phyloP scores from a whole-genome alignment of 768 basidiomycete species.

The Imleria badia region DNA sequence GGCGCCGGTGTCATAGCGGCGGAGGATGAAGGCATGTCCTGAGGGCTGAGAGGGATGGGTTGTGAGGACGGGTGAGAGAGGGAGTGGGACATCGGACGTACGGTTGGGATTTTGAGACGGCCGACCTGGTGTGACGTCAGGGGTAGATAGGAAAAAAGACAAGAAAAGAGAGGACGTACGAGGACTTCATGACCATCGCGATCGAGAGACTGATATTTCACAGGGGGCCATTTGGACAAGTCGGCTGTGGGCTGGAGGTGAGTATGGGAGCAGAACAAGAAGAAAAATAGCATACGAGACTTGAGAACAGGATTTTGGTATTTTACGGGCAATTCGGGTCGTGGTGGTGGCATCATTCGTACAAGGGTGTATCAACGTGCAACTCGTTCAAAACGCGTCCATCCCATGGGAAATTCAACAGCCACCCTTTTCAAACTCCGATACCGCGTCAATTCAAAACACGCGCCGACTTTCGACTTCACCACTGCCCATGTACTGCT shows the following conservation, averaged over 20 bases:
- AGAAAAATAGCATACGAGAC: constrained; percentile 35
- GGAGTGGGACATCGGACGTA: constrained; percentile 38
- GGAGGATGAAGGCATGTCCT: constrained; percentile 91
- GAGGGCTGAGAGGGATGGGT: constrained; percentile 45
- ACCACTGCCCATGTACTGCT: too few species aligned
- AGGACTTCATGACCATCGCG: constrained; percentile 87
- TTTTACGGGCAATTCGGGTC: constrained; percentile 53
- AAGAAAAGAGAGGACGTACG: constrained; percentile 41
- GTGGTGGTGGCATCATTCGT: constrained; percentile 32
- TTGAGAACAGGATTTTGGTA: constrained; percentile 52
- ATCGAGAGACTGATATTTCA: constrained; percentile 91
- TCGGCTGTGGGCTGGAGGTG: constrained; percentile 32
- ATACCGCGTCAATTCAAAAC: constrained; percentile 19
- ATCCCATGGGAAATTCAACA: constrained; percentile 31
- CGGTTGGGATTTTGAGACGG: constrained; percentile 86
- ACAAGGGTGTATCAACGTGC: constrained; percentile 16
- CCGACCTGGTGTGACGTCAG: constrained; percentile 62
- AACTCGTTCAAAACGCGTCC: constrained; percentile 36
- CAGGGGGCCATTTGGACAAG: constrained; percentile 54
- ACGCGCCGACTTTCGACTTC: neutral
- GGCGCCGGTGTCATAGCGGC: constrained; percentile 90
- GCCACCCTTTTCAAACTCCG: constrained; percentile 32
- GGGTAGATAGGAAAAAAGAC: neutral
- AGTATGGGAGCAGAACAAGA: neutral
- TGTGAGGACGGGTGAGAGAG: constrained; percentile 15